Base-by-base conservation (phyloP, 495 filamentous ascomycete genomes). In the Alectoria sarmentosa region DNA sequence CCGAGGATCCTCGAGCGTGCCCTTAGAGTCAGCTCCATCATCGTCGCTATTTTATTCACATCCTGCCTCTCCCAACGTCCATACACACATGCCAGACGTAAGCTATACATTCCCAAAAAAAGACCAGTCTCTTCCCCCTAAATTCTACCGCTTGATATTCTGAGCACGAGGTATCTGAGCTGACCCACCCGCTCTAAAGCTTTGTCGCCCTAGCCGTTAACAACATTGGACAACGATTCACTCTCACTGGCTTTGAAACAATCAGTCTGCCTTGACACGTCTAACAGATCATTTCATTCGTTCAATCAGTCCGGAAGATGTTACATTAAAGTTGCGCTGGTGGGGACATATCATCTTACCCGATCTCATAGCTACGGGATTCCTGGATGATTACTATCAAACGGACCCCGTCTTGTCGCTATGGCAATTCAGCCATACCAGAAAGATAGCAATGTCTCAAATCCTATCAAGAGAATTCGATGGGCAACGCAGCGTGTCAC, bases 401-500 rank as follows among this genome's bases (percentile, higher is more conserved):
- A 15, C 23, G 57, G 28, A 23, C 41, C 58, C 41, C 36, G 30
- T 34, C 36, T 54, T 42, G 17, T 60, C 60, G 74, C 69, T 42
- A 82, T 83, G 79, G 71, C 75, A 49, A 71, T 76, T 48, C 67
- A 70, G 65, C 67, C 67, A 58, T 68, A 71, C 58, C 71, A 73
- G 61, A 73, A 76, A 61, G 78, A 72, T 65, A 85, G 79, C 61
- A 79, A 82, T 68, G 75, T 83, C 65, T 82, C 80, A 32, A 81
- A 80, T 66, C 84, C 84, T 15, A 82, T 81, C 37, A 87, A 89
- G 76, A 80, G 90, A 71, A 86, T 91, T 71, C 81, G 95, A 86
- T 99, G 94, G 94, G 94, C 94, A 62, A 98, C 94, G 37, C 90
- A 90, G 67, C 87, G 90, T 71, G 80, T 86, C 67, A 86, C 83